Evolutionary conservation across 345 rosid species (phyloP).

Genomic region (Cardiospermum halicacabum): DNA sequence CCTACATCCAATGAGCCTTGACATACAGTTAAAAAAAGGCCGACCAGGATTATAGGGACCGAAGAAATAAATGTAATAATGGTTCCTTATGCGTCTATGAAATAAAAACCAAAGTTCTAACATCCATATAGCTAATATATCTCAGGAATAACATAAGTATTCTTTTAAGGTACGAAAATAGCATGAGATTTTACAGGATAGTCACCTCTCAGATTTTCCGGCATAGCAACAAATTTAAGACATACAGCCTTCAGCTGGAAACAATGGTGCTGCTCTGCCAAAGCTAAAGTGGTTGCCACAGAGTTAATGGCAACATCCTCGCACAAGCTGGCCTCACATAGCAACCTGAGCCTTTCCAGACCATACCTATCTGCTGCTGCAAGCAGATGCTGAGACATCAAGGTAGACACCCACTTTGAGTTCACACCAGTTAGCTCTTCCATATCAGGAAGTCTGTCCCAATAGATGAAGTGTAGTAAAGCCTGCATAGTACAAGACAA

Average conservation of each 20-base stretch:
- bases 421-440: constrained; percentile 56
- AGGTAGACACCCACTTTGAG: constrained; percentile 55
- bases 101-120: background rate
- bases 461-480: constrained; percentile 55
- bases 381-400: constrained; percentile 69
- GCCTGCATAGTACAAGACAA: constrained; percentile 35
- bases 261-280: constrained; percentile 74
- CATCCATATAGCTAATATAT: background rate
- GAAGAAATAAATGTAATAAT: too few relatives aligned
- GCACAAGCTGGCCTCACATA: constrained; percentile 51
- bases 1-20: background rate
- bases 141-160: background rate
- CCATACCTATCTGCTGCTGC: constrained; percentile 72
- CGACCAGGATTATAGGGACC: too few relatives aligned
- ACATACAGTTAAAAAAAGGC: background rate
- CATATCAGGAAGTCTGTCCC: constrained; percentile 55
- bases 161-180: too few relatives aligned
- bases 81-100: background rate
- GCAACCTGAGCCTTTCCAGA: constrained; percentile 48
- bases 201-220: constrained; percentile 50
- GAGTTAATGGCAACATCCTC: constrained; percentile 56
- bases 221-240: constrained; percentile 54
- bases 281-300: constrained; percentile 59
- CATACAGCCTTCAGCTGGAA: constrained; percentile 57
- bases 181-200: background rate